Conservation (phyloP, 2,329 filamentous ascomycete genomes). For the Xylariaceae sp. region DNA sequence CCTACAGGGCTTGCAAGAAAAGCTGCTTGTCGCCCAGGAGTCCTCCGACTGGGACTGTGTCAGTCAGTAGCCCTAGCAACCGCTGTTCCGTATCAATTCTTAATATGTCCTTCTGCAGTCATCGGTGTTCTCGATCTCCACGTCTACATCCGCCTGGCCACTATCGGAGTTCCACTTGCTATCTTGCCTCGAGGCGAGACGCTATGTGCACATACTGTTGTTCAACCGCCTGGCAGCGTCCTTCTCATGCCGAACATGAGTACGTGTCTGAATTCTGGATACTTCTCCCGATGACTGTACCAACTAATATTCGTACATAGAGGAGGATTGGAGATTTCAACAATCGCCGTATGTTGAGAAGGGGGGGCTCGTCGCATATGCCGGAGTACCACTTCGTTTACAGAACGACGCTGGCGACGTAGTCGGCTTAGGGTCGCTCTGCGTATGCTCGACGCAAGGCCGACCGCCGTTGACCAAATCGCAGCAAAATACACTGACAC, state of each 20-base stretch:
- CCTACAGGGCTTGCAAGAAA: neutral
- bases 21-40: neutral
- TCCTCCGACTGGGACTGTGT: neutral
- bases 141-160: neutral
- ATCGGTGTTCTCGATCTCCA: neutral
- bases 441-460: neutral
- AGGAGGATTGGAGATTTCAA: neutral
- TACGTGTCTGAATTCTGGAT: neutral
- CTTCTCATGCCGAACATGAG: neutral
- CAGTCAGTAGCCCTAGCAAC: no score
- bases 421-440: neutral
- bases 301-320: no score
- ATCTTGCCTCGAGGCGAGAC: constrained; percentile 1
- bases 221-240: neutral
- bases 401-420: neutral
- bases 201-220: neutral
- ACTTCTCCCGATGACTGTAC: neutral
- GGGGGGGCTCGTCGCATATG: neutral
- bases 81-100: no score
- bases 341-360: neutral
- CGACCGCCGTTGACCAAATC: neutral
- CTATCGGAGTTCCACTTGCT: neutral
- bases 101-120: no score
- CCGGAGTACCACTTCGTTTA: neutral
- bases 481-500: neutral